These are phyloP conservation scores for Salicornia ramosissima DNA, from an alignment of 148 eudicot species.

Conservation along the genomic window DNA sequence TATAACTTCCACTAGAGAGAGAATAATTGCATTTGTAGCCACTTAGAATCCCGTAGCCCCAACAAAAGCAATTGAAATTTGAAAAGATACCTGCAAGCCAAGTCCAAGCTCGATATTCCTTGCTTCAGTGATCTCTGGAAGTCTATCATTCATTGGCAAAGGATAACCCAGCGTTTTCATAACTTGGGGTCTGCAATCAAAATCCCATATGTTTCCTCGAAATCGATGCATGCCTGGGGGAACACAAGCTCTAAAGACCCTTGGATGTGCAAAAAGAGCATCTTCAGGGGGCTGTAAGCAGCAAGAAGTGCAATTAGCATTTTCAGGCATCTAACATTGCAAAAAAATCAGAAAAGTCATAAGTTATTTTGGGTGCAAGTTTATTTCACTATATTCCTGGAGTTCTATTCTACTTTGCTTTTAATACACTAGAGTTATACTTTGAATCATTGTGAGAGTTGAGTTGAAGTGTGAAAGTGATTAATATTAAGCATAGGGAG, in stretches of 20 bases:
- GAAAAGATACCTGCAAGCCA: conserved; percentile 74
- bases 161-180: conserved; percentile 79
- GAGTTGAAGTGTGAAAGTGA: too few relatives aligned
- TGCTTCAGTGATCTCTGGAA: conserved; percentile 90
- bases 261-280: conserved; percentile 93
- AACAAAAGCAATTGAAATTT: not conserved
- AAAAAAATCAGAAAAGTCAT: too few relatives aligned
- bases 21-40: too few relatives aligned
- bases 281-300: conserved; percentile 90
- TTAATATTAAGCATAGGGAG: too few relatives aligned
- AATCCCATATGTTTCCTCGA: conserved; percentile 98
- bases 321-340: too few relatives aligned
- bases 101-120: conserved; percentile 97
- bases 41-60: not conserved
- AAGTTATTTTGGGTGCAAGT: too few relatives aligned
- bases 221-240: conserved; percentile 99
- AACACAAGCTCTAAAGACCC: conserved; percentile 95
- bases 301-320: not conserved
- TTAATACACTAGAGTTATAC: too few relatives aligned
- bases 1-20: not conserved
- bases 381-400: too few relatives aligned
- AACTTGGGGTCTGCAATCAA: conserved; percentile 80
- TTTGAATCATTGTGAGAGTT: too few relatives aligned
- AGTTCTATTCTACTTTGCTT: too few relatives aligned
- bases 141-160: conserved; percentile 54